These are phyloP conservation scores for Penicillium decumbens DNA, from an alignment of 2,329 filamentous ascomycete genomes.

Conservation along the genomic window DNA sequence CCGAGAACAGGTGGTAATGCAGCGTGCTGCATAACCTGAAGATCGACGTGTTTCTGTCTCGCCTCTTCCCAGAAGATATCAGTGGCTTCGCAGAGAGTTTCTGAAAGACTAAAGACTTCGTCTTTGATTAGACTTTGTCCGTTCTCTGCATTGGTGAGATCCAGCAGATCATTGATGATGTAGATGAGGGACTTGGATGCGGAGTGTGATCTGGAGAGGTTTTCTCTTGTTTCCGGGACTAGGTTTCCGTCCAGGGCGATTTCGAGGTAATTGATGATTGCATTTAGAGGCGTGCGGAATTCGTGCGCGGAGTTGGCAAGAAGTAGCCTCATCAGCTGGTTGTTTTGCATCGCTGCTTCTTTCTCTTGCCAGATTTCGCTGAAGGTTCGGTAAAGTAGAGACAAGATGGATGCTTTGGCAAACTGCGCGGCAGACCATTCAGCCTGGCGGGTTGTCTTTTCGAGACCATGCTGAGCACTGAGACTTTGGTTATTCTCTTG, in stretches of 20 bases:
- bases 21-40: constrained; percentile 63
- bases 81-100: constrained; percentile 68
- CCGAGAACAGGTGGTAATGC: constrained; percentile 71
- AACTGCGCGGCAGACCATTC: constrained; percentile 86
- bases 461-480: background rate
- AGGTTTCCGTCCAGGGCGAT: constrained; percentile 76
- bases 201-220: constrained; percentile 75
- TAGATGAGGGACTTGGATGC: constrained; percentile 88
- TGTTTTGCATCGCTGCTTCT: constrained; percentile 74
- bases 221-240: constrained; percentile 76
- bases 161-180: constrained; percentile 84
- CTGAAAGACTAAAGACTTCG: constrained; percentile 67
- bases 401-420: constrained; percentile 79
- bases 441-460: constrained; percentile 53
- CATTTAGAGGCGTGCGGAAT: constrained; percentile 81
- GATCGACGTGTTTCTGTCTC: constrained; percentile 66
- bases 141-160: constrained; percentile 81
- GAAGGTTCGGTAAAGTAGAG: constrained; percentile 79
- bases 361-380: constrained; percentile 91
- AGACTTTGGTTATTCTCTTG: background rate
- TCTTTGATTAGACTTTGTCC: constrained; percentile 72
- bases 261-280: constrained; percentile 92
- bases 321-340: constrained; percentile 69
- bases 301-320: constrained; percentile 86
- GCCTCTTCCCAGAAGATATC: constrained; percentile 72